A percentile compares a stretch with the other conserved stretches of the same genome.
Conservation (phyloP, 495 filamentous ascomycete species). For the Zalerion maritima region DNA sequence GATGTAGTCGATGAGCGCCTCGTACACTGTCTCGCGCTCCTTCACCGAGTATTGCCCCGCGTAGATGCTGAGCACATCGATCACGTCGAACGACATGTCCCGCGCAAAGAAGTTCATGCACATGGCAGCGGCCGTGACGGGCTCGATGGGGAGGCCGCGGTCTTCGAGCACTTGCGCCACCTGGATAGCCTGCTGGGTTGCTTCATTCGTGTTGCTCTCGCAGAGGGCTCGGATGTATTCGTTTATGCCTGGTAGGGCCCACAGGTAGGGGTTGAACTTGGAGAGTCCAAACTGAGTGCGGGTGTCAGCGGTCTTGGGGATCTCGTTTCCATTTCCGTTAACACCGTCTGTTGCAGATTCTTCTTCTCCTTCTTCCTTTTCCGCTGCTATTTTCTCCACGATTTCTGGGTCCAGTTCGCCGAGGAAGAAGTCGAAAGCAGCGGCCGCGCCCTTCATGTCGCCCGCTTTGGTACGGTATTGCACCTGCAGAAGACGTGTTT, state of each 20-base stretch:
- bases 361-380: no score
- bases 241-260: slow-evolving; percentile 51
- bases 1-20: slow-evolving; percentile 49
- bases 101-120: slow-evolving; percentile 54
- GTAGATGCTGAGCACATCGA: slow-evolving; percentile 61
- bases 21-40: slow-evolving; percentile 48
- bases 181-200: slow-evolving; percentile 53
- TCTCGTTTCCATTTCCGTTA: no score
- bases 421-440: slow-evolving; percentile 46
- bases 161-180: slow-evolving; percentile 63
- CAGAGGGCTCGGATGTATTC: slow-evolving; percentile 64
- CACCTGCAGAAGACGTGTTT: slow-evolving; percentile 59
- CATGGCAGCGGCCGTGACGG: slow-evolving; percentile 57
- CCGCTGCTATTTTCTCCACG: slow-evolving; percentile 28
- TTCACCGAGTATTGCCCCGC: slow-evolving; percentile 44
- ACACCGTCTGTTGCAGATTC: no score
- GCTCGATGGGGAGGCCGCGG: slow-evolving; percentile 49
- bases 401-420: no score
- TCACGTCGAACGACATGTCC: slow-evolving; percentile 57
- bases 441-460: slow-evolving; percentile 51
- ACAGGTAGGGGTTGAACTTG: no score
- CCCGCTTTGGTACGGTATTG: slow-evolving; percentile 54
- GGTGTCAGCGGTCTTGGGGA: no score
- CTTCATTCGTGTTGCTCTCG: slow-evolving; percentile 27
- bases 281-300: no score